Evolutionary conservation across 306 rosid genomes (phyloP).

Genomic region (Lathyrus tuberosus): DNA sequence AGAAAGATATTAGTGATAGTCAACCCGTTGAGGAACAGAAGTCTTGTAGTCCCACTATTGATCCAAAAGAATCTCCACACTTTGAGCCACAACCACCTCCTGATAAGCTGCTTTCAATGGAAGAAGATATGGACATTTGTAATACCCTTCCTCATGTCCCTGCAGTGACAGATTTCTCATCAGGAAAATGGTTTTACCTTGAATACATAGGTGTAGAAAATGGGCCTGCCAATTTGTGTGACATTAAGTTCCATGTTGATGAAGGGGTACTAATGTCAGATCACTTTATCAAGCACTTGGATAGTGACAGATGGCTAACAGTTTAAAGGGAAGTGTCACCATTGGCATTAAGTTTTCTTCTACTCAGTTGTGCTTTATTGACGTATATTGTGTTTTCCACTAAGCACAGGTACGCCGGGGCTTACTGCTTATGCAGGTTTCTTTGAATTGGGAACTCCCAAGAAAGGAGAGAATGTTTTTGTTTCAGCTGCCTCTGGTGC

Average conservation of each 20-base stretch:
- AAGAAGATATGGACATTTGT: slow-evolving; percentile 99
- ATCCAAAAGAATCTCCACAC: slow-evolving; percentile 53
- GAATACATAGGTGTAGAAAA: slow-evolving; percentile 79
- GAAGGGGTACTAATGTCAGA: too few species aligned
- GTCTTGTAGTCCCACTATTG: slow-evolving; percentile 60
- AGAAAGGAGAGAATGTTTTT: slow-evolving; percentile 48
- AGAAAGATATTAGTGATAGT: slow-evolving; percentile 40
- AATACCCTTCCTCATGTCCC: slow-evolving; percentile 97
- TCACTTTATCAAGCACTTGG: too few species aligned
- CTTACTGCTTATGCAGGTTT: too few species aligned
- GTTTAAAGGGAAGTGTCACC: too few species aligned
- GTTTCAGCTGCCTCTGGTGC: slow-evolving; percentile 49
- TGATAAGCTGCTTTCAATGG: slow-evolving; percentile 92
- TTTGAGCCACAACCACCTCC: slow-evolving; percentile 53
- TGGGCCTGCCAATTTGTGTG: slow-evolving; percentile 83
- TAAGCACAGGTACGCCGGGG: too few species aligned
- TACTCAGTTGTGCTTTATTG: too few species aligned
- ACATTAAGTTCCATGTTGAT: too few species aligned
- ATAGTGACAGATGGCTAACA: too few species aligned
- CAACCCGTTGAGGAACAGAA: slow-evolving; percentile 56
- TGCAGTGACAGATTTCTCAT: slow-evolving; percentile 59
- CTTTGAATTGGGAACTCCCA: slow-evolving; percentile 42
- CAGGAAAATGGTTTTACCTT: slow-evolving; percentile 94
- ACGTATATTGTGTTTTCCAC: too few species aligned
- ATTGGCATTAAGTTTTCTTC: too few species aligned